A percentile compares a stretch with the other conserved stretches of the same genome.
phyloP scores from a whole-genome alignment of 306 rosid genomes.

The Ceratonia siliqua region DNA sequence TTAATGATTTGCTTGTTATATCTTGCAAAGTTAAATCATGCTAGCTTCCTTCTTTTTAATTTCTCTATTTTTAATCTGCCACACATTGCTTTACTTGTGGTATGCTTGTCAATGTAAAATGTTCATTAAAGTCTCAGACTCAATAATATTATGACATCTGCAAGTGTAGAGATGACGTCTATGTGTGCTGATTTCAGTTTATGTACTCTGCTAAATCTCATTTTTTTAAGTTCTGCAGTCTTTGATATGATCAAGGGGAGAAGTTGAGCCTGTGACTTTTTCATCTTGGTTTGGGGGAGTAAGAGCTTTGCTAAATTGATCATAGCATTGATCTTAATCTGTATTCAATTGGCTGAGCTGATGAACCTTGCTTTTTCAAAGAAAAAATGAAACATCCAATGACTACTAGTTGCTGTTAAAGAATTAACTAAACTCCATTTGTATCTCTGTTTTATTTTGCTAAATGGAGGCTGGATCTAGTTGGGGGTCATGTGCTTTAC shows the following conservation, averaged over 20 bases:
- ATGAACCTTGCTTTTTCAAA: background rate
- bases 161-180: background rate
- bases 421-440: background rate
- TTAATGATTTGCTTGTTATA: background rate
- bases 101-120: background rate
- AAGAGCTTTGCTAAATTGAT: background rate
- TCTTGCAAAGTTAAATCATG: background rate
- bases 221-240: background rate
- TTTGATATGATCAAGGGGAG: background rate
- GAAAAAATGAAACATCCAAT: background rate
- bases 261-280: background rate
- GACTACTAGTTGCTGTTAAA: background rate
- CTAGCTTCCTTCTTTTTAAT: background rate
- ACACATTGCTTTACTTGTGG: background rate
- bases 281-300: background rate
- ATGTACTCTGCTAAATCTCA: background rate
- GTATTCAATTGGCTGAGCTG: background rate
- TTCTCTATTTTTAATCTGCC: background rate
- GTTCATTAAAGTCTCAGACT: background rate
- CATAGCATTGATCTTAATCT: background rate
- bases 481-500: background rate
- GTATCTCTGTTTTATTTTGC: background rate
- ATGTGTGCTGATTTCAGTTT: background rate
- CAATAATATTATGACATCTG: background rate
- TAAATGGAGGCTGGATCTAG: background rate